A percentile compares a stretch with the other conserved stretches of the same genome.
phyloP scores from a whole-genome alignment of 805 yeast genomes.

The Clavispora fructus region DNA sequence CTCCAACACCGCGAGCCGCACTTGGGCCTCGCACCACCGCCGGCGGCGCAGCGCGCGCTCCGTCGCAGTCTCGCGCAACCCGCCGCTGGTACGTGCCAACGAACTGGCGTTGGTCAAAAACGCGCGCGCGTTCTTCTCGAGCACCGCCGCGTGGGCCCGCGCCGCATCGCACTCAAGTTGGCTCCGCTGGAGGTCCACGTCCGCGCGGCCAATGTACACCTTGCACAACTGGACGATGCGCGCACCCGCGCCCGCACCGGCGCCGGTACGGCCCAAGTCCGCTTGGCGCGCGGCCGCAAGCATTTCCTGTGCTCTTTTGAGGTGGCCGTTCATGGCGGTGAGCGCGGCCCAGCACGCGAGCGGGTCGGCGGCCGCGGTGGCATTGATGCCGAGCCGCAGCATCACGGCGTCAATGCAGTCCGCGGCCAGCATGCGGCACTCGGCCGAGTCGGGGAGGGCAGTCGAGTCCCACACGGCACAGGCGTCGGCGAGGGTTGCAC shows the following conservation, averaged over 20 bases:
- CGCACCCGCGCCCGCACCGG: slow-evolving; percentile 25
- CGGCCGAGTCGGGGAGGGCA: slow-evolving; percentile 24
- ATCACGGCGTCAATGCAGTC: slow-evolving; percentile 41
- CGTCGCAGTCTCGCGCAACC: slow-evolving; percentile 42
- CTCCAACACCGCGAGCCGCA: slow-evolving; percentile 38
- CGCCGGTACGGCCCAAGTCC: slow-evolving; percentile 16
- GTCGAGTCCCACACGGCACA: slow-evolving; percentile 29
- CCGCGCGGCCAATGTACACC: slow-evolving; percentile 46
- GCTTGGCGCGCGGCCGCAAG: slow-evolving; percentile 15
- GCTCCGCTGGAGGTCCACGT: slow-evolving; percentile 47
- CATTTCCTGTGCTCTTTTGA: slow-evolving; percentile 36
- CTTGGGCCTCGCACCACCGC: slow-evolving; percentile 39
- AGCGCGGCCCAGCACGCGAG: slow-evolving; percentile 36
- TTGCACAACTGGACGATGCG: slow-evolving; percentile 35
- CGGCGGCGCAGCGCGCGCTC: slow-evolving; percentile 41
- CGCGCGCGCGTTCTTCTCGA: slow-evolving; percentile 36
- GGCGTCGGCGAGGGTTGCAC: slow-evolving; percentile 17
- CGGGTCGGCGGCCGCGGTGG: slow-evolving; percentile 4
- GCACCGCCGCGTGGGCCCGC: slow-evolving; percentile 20
- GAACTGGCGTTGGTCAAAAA: slow-evolving; percentile 44
- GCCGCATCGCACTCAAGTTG: slow-evolving; percentile 26
- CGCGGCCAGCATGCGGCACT: slow-evolving; percentile 36
- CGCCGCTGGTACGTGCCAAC: slow-evolving; percentile 43
- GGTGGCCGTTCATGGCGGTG: slow-evolving; percentile 29
- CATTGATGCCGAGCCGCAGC: slow-evolving; percentile 26